Conservation (phyloP, 306 rosid genomes). For the Elaeagnus macrophylla region DNA sequence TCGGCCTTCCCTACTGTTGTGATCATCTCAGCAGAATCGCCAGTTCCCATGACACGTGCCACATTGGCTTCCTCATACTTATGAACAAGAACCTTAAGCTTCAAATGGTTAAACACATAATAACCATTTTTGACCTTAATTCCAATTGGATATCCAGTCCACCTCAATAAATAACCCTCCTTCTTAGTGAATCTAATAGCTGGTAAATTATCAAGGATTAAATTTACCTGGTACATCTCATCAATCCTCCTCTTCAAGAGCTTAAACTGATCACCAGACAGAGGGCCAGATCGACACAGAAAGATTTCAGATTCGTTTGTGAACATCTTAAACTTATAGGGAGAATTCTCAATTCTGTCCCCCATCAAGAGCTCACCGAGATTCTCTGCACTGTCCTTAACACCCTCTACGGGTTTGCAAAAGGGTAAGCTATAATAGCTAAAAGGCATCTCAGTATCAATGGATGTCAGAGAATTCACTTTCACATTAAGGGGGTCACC, state of each 20-base stretch:
- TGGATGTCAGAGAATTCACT: slow-evolving; percentile 87
- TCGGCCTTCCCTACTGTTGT: slow-evolving; percentile 36
- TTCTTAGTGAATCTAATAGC: slow-evolving; percentile 82
- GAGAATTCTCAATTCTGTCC: slow-evolving; percentile 91
- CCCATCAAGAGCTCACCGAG: slow-evolving; percentile 99
- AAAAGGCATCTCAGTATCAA: slow-evolving; percentile 83
- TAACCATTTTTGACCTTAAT: slow-evolving; percentile 75
- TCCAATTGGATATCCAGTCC: slow-evolving; percentile 93
- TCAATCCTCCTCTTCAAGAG: slow-evolving; percentile 78
- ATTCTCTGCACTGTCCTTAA: slow-evolving; percentile 90
- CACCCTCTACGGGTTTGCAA: slow-evolving; percentile 64
- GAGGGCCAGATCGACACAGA: slow-evolving; percentile 46
- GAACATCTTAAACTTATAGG: slow-evolving; percentile 63
- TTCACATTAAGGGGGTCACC: slow-evolving; percentile 59
- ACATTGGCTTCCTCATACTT: slow-evolving; percentile 79
- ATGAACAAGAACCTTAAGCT: slow-evolving; percentile 83
- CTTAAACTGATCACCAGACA: slow-evolving; percentile 59
- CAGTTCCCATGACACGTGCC: slow-evolving; percentile 89
- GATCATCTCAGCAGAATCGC: slow-evolving; percentile 77
- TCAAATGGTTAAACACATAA: slow-evolving; percentile 77
- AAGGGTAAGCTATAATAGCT: slow-evolving; percentile 89
- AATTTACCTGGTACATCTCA: slow-evolving; percentile 90
- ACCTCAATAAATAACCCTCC: slow-evolving; percentile 59
- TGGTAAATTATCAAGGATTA: slow-evolving; percentile 59
- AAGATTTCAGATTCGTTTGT: slow-evolving; percentile 63